Evolutionary conservation across 2,329 filamentous ascomycete genomes (phyloP).

Genomic region (Herpotrichia juniperi): DNA sequence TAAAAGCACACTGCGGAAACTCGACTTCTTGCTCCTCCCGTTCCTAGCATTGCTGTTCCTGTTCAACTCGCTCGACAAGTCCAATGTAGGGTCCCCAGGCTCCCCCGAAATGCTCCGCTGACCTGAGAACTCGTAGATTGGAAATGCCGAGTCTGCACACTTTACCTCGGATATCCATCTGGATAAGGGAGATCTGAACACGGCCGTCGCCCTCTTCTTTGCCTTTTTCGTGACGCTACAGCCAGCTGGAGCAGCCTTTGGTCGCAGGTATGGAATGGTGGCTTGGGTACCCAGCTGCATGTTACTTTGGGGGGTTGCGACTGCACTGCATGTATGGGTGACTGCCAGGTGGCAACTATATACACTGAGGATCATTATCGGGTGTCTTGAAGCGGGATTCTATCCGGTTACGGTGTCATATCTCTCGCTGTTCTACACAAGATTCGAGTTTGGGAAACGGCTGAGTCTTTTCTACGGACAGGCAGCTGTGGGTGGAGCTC

Average conservation of each 20-base stretch:
- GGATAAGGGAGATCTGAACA: conserved; percentile 59
- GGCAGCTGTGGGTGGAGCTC: conserved; percentile 61
- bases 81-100: conserved; percentile 44
- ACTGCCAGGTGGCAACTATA: conserved; percentile 55
- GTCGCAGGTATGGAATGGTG: conserved; percentile 62
- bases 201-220: conserved; percentile 63
- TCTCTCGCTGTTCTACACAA: conserved; percentile 63
- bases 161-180: conserved; percentile 64
- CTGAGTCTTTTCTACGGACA: conserved; percentile 64
- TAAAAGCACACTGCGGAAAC: conserved; percentile 51
- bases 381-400: conserved; percentile 61
- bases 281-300: conserved; percentile 64
- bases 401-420: conserved; percentile 66
- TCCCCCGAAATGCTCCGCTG: conserved; percentile 2
- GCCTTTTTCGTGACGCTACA: conserved; percentile 65
- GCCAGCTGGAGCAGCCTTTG: conserved; percentile 62
- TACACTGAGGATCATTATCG: conserved; percentile 53
- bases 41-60: conserved; percentile 60
- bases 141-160: conserved; percentile 64
- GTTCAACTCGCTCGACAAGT: conserved; percentile 60
- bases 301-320: conserved; percentile 59
- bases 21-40: conserved; percentile 58
- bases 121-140: conserved; percentile 45
- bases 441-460: conserved; percentile 62
- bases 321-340: conserved; percentile 56